Conservation (phyloP, 352 stramenopile genomes). For the Phytophthora multivora region DNA sequence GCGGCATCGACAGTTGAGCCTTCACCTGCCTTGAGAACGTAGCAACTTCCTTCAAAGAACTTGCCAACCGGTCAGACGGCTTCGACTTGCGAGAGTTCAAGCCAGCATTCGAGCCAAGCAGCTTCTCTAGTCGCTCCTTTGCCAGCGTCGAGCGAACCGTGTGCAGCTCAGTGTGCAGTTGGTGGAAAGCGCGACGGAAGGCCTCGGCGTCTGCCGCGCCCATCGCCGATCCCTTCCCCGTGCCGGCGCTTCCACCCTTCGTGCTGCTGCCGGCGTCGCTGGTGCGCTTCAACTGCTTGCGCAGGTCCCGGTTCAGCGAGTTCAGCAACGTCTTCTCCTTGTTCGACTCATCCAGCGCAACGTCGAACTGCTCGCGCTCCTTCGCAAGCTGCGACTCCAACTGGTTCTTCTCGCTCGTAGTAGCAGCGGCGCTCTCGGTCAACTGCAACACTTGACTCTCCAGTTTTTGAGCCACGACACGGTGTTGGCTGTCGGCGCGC, state of each 20-base stretch:
- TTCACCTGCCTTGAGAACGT: conserved; percentile 59
- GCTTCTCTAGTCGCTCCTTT: conserved; percentile 61
- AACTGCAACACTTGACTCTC: conserved; percentile 76
- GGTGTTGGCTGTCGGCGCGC: conserved; percentile 72
- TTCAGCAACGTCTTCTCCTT: conserved; percentile 82
- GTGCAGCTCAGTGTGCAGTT: conserved; percentile 61
- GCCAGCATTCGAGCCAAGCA: conserved; percentile 40
- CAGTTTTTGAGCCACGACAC: conserved; percentile 80
- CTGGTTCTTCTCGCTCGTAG: conserved; percentile 48
- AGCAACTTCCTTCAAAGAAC: conserved; percentile 53
- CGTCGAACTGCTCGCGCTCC: conserved; percentile 78
- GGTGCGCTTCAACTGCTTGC: conserved; percentile 78
- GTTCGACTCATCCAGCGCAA: conserved; percentile 77
- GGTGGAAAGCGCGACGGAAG: conserved; percentile 61
- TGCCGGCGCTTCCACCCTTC: conserved; percentile 22
- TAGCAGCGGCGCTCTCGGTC: conserved; percentile 38
- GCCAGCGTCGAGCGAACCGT: conserved; percentile 53
- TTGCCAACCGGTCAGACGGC: conserved; percentile 35
- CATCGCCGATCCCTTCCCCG: conserved; percentile 41
- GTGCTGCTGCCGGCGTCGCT: conserved; percentile 48
- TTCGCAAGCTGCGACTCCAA: conserved; percentile 63
- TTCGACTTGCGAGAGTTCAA: conserved; percentile 13
- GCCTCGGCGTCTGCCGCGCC: conserved; percentile 55
- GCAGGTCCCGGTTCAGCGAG: conserved; percentile 71
- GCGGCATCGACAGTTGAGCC: conserved; percentile 68